phyloP scores from a whole-genome alignment of 2,329 filamentous ascomycete species.

The Cytospora mali region DNA sequence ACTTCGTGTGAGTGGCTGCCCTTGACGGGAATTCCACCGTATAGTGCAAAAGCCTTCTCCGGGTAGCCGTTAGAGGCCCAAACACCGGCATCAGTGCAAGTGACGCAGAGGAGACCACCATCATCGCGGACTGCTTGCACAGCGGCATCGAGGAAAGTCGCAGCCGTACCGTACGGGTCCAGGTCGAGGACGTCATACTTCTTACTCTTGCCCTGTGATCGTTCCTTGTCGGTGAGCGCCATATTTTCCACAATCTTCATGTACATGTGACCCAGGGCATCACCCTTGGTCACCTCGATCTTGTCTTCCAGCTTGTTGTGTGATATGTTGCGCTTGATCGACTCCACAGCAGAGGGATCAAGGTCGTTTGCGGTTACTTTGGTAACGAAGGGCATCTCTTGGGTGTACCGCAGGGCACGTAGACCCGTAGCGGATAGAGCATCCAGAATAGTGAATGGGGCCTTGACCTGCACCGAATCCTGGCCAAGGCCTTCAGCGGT shows the following conservation, averaged over 20 bases:
- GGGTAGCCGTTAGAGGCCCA: conserved; percentile 94
- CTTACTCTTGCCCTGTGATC: conserved; percentile 43
- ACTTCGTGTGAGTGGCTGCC: conserved; percentile 86
- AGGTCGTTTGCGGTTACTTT: conserved; percentile 89
- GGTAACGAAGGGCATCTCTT: conserved; percentile 84
- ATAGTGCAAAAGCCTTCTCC: conserved; percentile 92
- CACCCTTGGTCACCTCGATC: conserved; percentile 74
- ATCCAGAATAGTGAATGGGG: conserved; percentile 82
- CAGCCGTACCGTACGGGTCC: conserved; percentile 93
- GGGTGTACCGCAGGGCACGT: conserved; percentile 85
- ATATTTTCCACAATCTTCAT: conserved; percentile 60
- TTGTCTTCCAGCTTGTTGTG: conserved; percentile 77
- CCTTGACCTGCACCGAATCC: conserved; percentile 32
- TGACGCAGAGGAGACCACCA: conserved; percentile 89
- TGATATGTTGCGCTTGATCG: conserved; percentile 81
- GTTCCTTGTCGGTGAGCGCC: conserved; percentile 42
- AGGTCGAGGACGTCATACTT: conserved; percentile 94
- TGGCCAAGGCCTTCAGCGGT: neutral
- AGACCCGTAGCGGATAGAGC: conserved; percentile 93
- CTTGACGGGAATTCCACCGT: conserved; percentile 86
- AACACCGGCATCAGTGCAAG: conserved; percentile 93
- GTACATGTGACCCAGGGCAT: conserved; percentile 94
- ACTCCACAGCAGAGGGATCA: conserved; percentile 72
- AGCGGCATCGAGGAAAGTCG: conserved; percentile 88
- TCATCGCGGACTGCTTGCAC: conserved; percentile 82